Percentiles rank a stretch among this genome's conserved stretches.
phyloP scores from a whole-genome alignment of 192 early-diverging fungal genomes.

The Coemansia sp. region DNA sequence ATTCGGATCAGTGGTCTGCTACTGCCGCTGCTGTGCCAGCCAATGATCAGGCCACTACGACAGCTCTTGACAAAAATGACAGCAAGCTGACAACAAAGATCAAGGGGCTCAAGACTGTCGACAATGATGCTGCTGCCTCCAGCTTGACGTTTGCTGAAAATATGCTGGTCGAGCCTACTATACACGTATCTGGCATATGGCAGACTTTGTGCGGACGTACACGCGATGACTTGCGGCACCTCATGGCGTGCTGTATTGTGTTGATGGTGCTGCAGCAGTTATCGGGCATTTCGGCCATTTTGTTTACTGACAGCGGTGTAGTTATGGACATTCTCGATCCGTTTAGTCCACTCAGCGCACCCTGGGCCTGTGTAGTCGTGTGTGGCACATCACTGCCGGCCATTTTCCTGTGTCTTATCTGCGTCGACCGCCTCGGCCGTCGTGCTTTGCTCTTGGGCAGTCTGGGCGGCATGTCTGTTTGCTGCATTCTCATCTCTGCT shows the following conservation, averaged over 20 bases:
- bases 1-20: conserved; percentile 4
- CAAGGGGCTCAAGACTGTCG: background rate
- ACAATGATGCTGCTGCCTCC: background rate
- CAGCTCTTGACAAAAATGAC: conserved; percentile 2
- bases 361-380: conserved; percentile 57
- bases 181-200: conserved; percentile 12
- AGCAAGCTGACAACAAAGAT: conserved; percentile 24
- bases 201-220: conserved; percentile 36
- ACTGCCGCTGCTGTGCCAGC: background rate
- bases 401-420: conserved; percentile 56
- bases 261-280: conserved; percentile 70
- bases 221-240: conserved; percentile 43
- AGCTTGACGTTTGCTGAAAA: conserved; percentile 14
- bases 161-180: conserved; percentile 2
- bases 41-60: background rate
- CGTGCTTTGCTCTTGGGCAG: conserved; percentile 64
- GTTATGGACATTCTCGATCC: conserved; percentile 57
- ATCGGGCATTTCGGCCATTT: conserved; percentile 67
- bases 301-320: conserved; percentile 66
- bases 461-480: conserved; percentile 60
- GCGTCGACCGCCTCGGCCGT: conserved; percentile 71
- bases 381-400: conserved; percentile 62
- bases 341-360: conserved; percentile 42
- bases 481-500: conserved; percentile 58
- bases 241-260: conserved; percentile 55